These are phyloP conservation scores for Solanum peruvianum DNA, from an alignment of 257 asterid species.

Conservation along the genomic window DNA sequence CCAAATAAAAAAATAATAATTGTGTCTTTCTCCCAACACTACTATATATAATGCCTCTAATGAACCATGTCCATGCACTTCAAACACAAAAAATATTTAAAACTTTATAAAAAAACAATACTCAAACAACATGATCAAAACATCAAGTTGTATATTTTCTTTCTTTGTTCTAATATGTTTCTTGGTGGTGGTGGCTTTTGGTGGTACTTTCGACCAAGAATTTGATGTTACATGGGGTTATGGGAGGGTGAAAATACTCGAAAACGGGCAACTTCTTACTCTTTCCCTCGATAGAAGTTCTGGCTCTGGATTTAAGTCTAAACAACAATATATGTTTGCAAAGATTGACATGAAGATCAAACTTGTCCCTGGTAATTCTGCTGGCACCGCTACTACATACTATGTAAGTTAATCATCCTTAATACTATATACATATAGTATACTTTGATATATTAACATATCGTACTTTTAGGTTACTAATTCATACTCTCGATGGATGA, in stretches of 20 bases:
- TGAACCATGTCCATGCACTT: background rate
- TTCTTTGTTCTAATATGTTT: background rate
- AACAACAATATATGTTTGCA: constrained; percentile 29
- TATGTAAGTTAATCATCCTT: background rate
- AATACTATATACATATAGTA: background rate
- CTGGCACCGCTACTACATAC: constrained; percentile 20
- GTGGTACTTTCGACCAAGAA: constrained; percentile 20
- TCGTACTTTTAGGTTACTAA: background rate
- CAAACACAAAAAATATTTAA: background rate
- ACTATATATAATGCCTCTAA: background rate
- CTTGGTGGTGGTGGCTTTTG: background rate
- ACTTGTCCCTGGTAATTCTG: constrained; percentile 44
- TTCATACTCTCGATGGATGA: background rate
- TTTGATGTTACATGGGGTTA: constrained; percentile 39
- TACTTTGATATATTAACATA: background rate
- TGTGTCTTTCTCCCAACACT: background rate
- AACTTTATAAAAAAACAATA: background rate
- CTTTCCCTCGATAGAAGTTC: constrained; percentile 31
- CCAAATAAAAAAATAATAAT: background rate
- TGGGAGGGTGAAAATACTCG: constrained; percentile 22
- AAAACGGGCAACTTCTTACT: constrained; percentile 26
- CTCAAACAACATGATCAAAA: background rate
- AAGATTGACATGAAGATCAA: constrained; percentile 36
- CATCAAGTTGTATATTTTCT: background rate
- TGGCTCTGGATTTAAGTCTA: constrained; percentile 41